These are phyloP conservation scores for Angomonas deanei DNA, from an alignment of 208 protist genomes.

Conservation along the genomic window DNA sequence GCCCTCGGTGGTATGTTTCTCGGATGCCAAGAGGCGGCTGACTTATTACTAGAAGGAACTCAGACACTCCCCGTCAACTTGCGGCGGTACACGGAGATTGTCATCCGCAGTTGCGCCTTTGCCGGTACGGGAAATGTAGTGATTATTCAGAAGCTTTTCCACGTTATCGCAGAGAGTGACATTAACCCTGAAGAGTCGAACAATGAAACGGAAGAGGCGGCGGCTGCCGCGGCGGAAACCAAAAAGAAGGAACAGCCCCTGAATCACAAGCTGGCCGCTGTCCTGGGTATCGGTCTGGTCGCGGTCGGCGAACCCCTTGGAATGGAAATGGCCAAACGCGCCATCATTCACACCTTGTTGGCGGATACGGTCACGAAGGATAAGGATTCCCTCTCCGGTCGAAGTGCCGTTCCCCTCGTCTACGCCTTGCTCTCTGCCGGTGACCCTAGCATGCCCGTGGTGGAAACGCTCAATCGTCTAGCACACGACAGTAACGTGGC, in stretches of 20 bases:
- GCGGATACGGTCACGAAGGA: slow-evolving; percentile 84
- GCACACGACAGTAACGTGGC: slow-evolving; percentile 95
- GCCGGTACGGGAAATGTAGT: slow-evolving; percentile 98
- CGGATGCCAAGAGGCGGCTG: slow-evolving; percentile 87
- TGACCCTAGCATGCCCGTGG: slow-evolving; percentile 94
- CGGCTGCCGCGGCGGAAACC: slow-evolving; percentile 4
- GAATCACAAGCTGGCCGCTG: slow-evolving; percentile 93
- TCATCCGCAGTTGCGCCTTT: slow-evolving; percentile 97
- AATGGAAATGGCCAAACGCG: slow-evolving; percentile 96
- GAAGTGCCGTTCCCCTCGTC: slow-evolving; percentile 96
- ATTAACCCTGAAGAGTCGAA: slow-evolving; percentile 39
- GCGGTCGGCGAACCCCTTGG: slow-evolving; percentile 98
- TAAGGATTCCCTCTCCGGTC: slow-evolving; percentile 69
- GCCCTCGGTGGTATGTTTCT: slow-evolving; percentile 96
- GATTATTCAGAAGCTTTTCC: slow-evolving; percentile 95
- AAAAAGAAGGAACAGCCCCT: slow-evolving; percentile 30
- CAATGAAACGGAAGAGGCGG: slow-evolving; percentile 12
- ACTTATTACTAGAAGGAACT: slow-evolving; percentile 91
- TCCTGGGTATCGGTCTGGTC: slow-evolving; percentile 97
- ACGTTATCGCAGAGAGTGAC: slow-evolving; percentile 92
- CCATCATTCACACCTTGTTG: slow-evolving; percentile 96
- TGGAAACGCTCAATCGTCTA: slow-evolving; percentile 97
- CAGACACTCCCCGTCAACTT: slow-evolving; percentile 76
- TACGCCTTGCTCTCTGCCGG: slow-evolving; percentile 95
- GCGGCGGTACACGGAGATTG: slow-evolving; percentile 87